Conservation (phyloP, 768 basidiomycete genomes). For the Lentinus brumalis region DNA sequence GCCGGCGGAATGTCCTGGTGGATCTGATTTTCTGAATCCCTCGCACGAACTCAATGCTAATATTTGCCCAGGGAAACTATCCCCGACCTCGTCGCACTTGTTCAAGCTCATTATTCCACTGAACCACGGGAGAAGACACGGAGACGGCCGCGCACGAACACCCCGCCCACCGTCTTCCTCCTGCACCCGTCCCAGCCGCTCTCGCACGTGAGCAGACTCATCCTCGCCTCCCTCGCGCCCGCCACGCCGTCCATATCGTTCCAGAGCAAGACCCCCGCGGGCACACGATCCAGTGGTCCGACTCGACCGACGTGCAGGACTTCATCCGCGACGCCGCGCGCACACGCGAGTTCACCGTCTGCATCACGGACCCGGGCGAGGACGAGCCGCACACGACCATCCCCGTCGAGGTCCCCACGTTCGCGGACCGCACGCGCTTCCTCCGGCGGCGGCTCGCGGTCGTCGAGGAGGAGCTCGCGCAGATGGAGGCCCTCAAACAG, state of each 20-base stretch:
- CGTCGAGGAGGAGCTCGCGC: constrained; percentile 46
- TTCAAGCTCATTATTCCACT: constrained; percentile 67
- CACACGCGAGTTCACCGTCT: too few relatives aligned
- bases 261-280: constrained; percentile 48
- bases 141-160: constrained; percentile 26
- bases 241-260: constrained; percentile 44
- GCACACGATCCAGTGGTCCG: too few relatives aligned
- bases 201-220: constrained; percentile 61
- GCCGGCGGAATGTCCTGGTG: too few relatives aligned
- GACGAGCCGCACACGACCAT: too few relatives aligned
- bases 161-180: constrained; percentile 51
- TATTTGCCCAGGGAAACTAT: constrained; percentile 67
- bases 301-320: too few relatives aligned
- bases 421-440: too few relatives aligned
- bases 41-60: too few relatives aligned
- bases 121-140: constrained; percentile 24
- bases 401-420: too few relatives aligned
- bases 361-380: too few relatives aligned
- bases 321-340: too few relatives aligned
- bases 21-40: too few relatives aligned
- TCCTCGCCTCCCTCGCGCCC: constrained; percentile 46
- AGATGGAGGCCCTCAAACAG: constrained; percentile 57
- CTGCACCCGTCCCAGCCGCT: constrained; percentile 72
- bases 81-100: constrained; percentile 62
- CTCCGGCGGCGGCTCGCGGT: too few relatives aligned